Percentiles rank a stretch among this genome's conserved stretches.
Conservation (phyloP, 73 alveolate genomes). For the Blepharisma stoltei region DNA sequence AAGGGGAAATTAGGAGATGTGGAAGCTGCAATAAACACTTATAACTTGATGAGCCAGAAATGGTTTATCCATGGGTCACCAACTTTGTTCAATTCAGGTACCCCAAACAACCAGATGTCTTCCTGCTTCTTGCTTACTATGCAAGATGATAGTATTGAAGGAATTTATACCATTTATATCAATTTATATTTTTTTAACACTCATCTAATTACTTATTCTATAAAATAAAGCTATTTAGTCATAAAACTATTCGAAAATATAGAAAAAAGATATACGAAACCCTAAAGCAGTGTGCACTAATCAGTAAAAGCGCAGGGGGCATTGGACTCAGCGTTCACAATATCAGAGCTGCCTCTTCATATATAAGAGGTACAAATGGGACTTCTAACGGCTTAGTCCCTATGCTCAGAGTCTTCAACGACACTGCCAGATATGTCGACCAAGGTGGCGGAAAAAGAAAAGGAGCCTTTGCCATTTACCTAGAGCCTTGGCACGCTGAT, state of each 20-base stretch:
- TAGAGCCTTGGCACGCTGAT: conserved; percentile 99
- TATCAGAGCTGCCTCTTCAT: conserved; percentile 83
- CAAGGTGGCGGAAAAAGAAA: conserved; percentile 98
- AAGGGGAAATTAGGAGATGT: too few relatives aligned
- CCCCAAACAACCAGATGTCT: conserved; percentile 90
- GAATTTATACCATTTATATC: conserved; percentile 85
- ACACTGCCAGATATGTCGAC: conserved; percentile 91
- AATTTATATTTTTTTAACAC: conserved; percentile 29
- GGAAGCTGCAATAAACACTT: conserved; percentile 66
- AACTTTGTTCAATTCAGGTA: conserved; percentile 92
- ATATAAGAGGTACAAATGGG: conserved; percentile 94
- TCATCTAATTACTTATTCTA: too few relatives aligned
- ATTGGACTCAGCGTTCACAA: conserved; percentile 87
- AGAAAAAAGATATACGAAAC: too few relatives aligned
- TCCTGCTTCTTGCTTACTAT: conserved; percentile 68
- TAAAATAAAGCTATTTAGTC: too few relatives aligned
- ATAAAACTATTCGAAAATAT: too few relatives aligned
- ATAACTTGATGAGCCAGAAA: conserved; percentile 68
- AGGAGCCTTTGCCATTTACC: conserved; percentile 94
- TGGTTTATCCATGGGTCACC: conserved; percentile 97
- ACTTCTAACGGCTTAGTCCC: conserved; percentile 93
- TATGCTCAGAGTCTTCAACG: conserved; percentile 93
- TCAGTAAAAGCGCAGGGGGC: conserved; percentile 94
- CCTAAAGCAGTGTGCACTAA: conserved; percentile 78
- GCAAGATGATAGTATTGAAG: conserved; percentile 87